Percentiles rank a stretch among this genome's conserved stretches.
Conservation (phyloP, 116 monocot species). For the Thalassia testudinum region DNA sequence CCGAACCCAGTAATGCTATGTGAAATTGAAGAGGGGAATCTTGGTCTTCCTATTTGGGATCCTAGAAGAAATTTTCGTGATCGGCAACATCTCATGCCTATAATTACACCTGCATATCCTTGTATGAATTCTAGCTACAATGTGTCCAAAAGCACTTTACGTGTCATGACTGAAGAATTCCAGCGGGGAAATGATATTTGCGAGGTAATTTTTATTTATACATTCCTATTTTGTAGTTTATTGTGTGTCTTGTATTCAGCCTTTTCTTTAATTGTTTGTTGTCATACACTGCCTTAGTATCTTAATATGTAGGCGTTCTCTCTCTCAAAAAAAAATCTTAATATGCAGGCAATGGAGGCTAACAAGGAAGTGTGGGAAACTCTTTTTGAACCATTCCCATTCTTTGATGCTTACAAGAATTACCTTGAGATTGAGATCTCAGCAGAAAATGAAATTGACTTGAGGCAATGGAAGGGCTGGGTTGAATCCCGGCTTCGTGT, state of each 20-base stretch:
- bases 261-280: neutral
- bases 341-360: constrained; percentile 69
- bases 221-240: neutral
- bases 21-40: constrained; percentile 71
- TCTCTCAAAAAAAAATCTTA: no score
- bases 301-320: neutral
- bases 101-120: constrained; percentile 97
- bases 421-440: constrained; percentile 76
- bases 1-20: constrained; percentile 99
- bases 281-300: no score
- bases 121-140: constrained; percentile 98
- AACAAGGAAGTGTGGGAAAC: constrained; percentile 57
- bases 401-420: constrained; percentile 85
- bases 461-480: constrained; percentile 95
- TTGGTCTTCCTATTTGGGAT: constrained; percentile 86
- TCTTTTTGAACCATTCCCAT: constrained; percentile 71
- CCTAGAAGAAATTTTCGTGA: constrained; percentile 81
- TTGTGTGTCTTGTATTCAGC: neutral
- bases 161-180: constrained; percentile 89
- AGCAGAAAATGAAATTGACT: constrained; percentile 75
- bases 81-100: constrained; percentile 82
- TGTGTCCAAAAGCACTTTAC: constrained; percentile 78
- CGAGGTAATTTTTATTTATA: constrained; percentile 43
- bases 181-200: constrained; percentile 67
- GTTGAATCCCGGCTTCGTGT: constrained; percentile 86